Conservation (phyloP, 148 eudicot species). For the Chenopodium suecicum region DNA sequence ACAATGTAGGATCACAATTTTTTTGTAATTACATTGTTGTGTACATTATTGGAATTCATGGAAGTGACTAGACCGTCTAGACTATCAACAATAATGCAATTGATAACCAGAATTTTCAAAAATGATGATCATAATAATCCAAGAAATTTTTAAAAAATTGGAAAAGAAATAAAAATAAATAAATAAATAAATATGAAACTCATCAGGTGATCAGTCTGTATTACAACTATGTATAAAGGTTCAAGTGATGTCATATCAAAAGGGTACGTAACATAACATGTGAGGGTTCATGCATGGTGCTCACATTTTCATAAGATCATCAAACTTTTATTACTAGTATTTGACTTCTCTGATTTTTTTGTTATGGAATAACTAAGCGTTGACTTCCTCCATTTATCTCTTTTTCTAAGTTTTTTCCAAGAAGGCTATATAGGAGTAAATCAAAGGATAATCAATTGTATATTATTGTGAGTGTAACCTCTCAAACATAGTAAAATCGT, state of each 20-base stretch:
- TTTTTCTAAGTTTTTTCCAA: no score
- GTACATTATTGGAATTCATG: not conserved
- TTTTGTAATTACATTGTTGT: constrained; percentile 29
- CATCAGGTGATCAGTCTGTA: constrained; percentile 16
- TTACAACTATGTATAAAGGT: constrained; percentile 12
- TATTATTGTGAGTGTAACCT: no score
- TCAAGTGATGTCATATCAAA: constrained; percentile 39
- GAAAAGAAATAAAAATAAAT: not conserved
- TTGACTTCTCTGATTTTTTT: constrained; percentile 13
- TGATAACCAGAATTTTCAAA: constrained; percentile 15
- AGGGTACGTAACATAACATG: constrained; percentile 16
- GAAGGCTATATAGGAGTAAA: no score
- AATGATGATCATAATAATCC: constrained; percentile 17
- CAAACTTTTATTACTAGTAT: not conserved
- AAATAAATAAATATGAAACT: not conserved
- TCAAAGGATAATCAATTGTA: no score
- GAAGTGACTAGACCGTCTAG: constrained; percentile 22
- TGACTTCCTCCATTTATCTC: no score
- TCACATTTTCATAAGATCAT: constrained; percentile 14
- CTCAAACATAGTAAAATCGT: no score
- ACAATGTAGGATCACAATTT: not conserved
- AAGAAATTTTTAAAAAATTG: not conserved
- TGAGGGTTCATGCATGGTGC: constrained; percentile 22
- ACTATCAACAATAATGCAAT: constrained; percentile 17
- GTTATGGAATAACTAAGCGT: no score